Conservation (phyloP, 257 asterid species). For the Fraxinus pennsylvanica region DNA sequence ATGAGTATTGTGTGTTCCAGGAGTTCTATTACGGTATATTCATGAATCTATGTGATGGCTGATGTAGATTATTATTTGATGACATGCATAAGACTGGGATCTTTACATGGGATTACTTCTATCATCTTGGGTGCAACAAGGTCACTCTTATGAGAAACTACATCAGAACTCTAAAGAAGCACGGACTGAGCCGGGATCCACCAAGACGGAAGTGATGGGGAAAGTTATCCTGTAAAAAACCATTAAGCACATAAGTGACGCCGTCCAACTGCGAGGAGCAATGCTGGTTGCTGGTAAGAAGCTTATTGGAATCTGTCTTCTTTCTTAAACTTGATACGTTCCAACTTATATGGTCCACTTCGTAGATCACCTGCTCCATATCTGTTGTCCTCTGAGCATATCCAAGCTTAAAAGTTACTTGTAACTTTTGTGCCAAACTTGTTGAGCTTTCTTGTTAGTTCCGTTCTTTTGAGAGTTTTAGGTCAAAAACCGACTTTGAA, state of each 20-base stretch:
- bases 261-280: not conserved
- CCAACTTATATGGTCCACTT: not conserved
- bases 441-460: not conserved
- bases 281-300: not conserved
- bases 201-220: constrained; percentile 46
- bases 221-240: not conserved
- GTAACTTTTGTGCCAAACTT: not conserved
- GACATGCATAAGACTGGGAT: constrained; percentile 90
- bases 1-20: not conserved
- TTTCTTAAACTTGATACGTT: not conserved
- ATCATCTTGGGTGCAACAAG: constrained; percentile 78
- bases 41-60: constrained; percentile 15
- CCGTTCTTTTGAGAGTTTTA: not conserved
- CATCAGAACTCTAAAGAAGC: constrained; percentile 63
- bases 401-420: not conserved
- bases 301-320: not conserved
- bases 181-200: constrained; percentile 79
- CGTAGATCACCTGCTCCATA: not conserved
- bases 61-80: constrained; percentile 66
- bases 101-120: constrained; percentile 82
- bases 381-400: not conserved
- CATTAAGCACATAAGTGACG: not conserved
- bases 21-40: constrained; percentile 7
- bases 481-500: not conserved
- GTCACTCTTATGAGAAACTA: constrained; percentile 74